These are phyloP conservation scores for Akanthomyces muscarius DNA, from an alignment of 2,329 filamentous ascomycete species.

Conservation along the genomic window DNA sequence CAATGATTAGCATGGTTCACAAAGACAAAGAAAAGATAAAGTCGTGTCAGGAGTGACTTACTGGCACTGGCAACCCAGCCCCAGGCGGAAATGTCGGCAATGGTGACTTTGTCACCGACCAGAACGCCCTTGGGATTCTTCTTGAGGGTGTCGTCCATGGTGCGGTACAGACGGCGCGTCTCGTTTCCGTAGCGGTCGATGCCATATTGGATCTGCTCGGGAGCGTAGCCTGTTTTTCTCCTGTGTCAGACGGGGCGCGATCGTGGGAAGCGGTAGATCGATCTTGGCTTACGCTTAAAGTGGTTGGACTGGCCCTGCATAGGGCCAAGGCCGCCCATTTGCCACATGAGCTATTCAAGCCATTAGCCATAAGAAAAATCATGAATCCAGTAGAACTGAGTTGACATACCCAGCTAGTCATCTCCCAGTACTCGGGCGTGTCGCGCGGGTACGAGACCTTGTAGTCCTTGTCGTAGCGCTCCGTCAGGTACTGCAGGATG, in stretches of 20 bases:
- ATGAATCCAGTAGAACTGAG: not conserved
- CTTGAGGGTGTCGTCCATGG: constrained; percentile 68
- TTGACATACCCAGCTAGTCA: constrained; percentile 65
- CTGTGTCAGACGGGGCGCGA: constrained; percentile 7
- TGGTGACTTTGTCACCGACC: constrained; percentile 65
- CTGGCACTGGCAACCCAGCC: constrained; percentile 64
- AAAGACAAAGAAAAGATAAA: not conserved
- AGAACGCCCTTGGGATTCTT: constrained; percentile 54
- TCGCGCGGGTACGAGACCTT: constrained; percentile 76
- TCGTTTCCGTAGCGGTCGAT: constrained; percentile 80
- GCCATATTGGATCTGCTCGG: constrained; percentile 77
- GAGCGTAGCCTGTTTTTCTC: constrained; percentile 60
- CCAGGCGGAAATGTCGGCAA: constrained; percentile 77
- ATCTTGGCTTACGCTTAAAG: constrained; percentile 56
- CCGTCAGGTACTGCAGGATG: constrained; percentile 80
- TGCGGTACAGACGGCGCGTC: constrained; percentile 74
- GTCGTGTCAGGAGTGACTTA: constrained; percentile 27
- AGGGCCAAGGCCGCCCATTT: constrained; percentile 75
- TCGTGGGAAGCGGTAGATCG: not conserved
- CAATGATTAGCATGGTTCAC: not conserved
- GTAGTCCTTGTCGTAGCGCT: constrained; percentile 75
- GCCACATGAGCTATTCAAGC: constrained; percentile 54
- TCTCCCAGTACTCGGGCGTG: constrained; percentile 71
- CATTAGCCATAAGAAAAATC: not conserved
- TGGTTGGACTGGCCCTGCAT: constrained; percentile 84